These are phyloP conservation scores for Fusarium dlaminii DNA, from an alignment of 2,329 filamentous ascomycete species.

Conservation along the genomic window DNA sequence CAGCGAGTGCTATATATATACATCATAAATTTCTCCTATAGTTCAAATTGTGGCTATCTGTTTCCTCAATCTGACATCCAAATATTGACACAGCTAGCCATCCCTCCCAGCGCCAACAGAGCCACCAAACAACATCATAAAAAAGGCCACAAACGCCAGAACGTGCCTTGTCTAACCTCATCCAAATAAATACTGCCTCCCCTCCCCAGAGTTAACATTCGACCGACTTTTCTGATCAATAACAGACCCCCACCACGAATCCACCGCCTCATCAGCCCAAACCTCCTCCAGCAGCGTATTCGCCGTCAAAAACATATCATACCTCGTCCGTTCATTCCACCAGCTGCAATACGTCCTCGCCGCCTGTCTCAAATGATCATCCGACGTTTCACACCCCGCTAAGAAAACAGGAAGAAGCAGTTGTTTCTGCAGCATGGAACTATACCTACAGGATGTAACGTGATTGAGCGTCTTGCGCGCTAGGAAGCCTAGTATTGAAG, in stretches of 20 bases:
- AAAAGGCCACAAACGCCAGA: no score
- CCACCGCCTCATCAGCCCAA: not conserved
- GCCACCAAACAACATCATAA: not conserved
- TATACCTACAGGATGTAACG: not conserved
- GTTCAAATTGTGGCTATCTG: no score
- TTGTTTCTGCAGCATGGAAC: not conserved
- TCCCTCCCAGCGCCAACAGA: not conserved
- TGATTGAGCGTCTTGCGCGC: not conserved
- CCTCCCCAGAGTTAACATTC: not conserved
- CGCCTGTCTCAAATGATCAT: not conserved
- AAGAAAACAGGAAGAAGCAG: not conserved
- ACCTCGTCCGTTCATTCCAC: not conserved
- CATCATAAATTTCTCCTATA: accelerated
- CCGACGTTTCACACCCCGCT: not conserved
- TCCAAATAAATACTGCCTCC: not conserved
- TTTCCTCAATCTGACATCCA: not conserved
- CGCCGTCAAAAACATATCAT: not conserved
- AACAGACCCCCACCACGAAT: not conserved
- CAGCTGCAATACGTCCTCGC: not conserved
- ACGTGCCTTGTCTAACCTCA: no score
- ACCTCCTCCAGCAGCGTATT: not conserved
- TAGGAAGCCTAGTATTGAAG: not conserved
- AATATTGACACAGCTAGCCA: not conserved
- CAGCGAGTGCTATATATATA: not conserved
- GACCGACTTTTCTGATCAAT: not conserved